Evolutionary conservation across 176 grass and related monocot genomes (phyloP).

Genomic region (Pontederia paniculata): DNA sequence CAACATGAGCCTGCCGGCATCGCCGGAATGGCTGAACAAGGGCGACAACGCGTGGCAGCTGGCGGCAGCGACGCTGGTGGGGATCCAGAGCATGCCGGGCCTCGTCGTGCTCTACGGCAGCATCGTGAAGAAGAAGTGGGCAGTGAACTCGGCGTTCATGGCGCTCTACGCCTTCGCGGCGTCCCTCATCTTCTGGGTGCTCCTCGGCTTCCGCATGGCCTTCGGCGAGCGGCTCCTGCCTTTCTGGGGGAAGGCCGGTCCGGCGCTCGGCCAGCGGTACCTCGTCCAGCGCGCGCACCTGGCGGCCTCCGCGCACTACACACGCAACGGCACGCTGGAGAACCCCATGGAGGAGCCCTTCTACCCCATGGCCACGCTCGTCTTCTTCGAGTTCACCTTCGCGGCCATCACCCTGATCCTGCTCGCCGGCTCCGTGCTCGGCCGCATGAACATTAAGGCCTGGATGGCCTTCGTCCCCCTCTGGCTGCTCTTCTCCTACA

Average conservation of each 20-base stretch:
- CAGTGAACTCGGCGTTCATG: constrained; percentile 13
- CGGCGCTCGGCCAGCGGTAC: constrained; percentile 14
- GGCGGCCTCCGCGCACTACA: constrained; percentile 16
- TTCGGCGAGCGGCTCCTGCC: constrained; percentile 14
- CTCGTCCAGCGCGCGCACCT: constrained; percentile 15
- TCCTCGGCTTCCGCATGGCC: constrained; percentile 13
- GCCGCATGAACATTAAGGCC: constrained; percentile 82
- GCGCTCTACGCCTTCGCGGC: constrained; percentile 9
- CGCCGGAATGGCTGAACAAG: constrained; percentile 79
- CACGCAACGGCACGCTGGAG: constrained; percentile 9
- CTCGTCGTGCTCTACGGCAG: constrained; percentile 12
- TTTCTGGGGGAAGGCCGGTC: constrained; percentile 20
- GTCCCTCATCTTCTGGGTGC: constrained; percentile 5
- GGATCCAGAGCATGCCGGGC: constrained; percentile 15
- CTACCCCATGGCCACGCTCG: constrained; percentile 5
- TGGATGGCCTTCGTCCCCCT: constrained; percentile 90
- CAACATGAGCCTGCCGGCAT: not conserved
- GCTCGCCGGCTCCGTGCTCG: constrained; percentile 60
- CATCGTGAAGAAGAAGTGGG: constrained; percentile 21
- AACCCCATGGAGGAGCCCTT: constrained; percentile 4
- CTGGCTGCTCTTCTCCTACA: constrained; percentile 75
- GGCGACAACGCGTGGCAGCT: constrained; percentile 94
- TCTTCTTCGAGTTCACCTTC: constrained; percentile 27
- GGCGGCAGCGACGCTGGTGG: constrained; percentile 60
- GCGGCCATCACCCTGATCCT: constrained; percentile 74